Conservation (phyloP, 345 rosid genomes). For the Eucalyptus marginata region DNA sequence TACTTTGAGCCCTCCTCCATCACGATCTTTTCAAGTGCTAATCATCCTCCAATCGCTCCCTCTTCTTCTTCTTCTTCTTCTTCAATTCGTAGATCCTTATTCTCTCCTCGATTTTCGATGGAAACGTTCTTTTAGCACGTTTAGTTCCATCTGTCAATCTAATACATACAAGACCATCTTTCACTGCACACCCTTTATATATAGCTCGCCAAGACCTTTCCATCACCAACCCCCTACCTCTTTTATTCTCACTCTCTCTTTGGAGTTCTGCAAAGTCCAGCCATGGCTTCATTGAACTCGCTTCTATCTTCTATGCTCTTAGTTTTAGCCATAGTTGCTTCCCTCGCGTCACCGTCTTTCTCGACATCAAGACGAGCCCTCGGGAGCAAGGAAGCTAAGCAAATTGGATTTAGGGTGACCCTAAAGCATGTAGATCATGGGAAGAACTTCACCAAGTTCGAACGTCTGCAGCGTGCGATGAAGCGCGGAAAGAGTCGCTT, state of each 20-base stretch:
- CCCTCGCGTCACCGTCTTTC: not conserved
- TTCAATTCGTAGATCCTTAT: not conserved
- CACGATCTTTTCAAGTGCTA: not conserved
- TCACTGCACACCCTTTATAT: not conserved
- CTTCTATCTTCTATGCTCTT: not conserved
- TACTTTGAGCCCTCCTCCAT: not conserved
- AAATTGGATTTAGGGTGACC: constrained; percentile 28
- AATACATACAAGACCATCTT: not conserved
- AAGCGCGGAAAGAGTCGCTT: constrained; percentile 54
- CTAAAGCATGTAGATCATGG: constrained; percentile 62
- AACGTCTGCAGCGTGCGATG: constrained; percentile 54
- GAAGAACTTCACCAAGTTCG: constrained; percentile 66
- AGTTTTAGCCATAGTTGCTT: not conserved
- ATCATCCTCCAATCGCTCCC: not conserved
- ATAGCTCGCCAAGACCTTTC: not conserved
- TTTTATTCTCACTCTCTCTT: not conserved
- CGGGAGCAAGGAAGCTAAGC: not conserved
- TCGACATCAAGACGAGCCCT: constrained; percentile 15
- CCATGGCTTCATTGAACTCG: constrained; percentile 3
- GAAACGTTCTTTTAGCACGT: not conserved
- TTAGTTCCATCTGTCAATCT: not conserved
- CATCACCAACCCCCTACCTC: not conserved
- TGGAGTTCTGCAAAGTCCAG: not conserved
- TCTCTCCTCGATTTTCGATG: not conserved
- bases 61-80: not conserved